phyloP scores from a whole-genome alignment of 208 protist species.

The Balamuthia mandrillaris region DNA sequence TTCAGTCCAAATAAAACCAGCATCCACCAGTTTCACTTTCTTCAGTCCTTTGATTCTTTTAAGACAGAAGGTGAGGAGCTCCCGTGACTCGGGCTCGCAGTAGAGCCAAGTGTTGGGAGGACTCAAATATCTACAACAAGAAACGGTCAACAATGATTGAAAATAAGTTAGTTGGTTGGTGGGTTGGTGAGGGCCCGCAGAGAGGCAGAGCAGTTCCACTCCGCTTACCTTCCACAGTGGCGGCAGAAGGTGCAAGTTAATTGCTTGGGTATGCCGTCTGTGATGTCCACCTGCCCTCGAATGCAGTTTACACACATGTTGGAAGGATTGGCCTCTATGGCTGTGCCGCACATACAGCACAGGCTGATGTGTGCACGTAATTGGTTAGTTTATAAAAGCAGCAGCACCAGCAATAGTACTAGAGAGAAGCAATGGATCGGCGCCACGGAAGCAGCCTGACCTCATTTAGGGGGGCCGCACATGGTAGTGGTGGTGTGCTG shows the following conservation, averaged over 20 bases:
- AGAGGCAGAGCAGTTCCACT: background rate
- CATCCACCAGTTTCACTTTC: conserved; percentile 95
- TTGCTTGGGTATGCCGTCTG: conserved; percentile 93
- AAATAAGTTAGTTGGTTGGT: conserved; percentile 28
- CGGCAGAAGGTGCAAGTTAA: conserved; percentile 89
- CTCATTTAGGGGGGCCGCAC: no score
- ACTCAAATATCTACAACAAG: conserved; percentile 81
- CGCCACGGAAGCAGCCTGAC: no score
- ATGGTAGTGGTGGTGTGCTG: no score
- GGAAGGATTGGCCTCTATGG: conserved; percentile 93
- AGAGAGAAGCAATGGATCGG: no score
- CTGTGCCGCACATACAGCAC: conserved; percentile 92
- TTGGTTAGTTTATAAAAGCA: no score
- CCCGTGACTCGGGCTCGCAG: conserved; percentile 93
- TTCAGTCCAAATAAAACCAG: conserved; percentile 98
- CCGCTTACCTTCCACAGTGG: conserved; percentile 34
- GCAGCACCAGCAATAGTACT: no score
- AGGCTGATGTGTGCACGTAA: no score
- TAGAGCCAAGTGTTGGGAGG: conserved; percentile 93
- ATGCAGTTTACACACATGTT: conserved; percentile 99
- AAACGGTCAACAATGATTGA: conserved; percentile 7
- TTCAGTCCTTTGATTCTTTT: conserved; percentile 92
- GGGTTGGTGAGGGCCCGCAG: background rate
- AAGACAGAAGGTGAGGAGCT: conserved; percentile 95
- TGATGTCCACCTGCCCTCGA: conserved; percentile 93